Conservation (phyloP, 495 filamentous ascomycete species). For the Zalerion maritima region DNA sequence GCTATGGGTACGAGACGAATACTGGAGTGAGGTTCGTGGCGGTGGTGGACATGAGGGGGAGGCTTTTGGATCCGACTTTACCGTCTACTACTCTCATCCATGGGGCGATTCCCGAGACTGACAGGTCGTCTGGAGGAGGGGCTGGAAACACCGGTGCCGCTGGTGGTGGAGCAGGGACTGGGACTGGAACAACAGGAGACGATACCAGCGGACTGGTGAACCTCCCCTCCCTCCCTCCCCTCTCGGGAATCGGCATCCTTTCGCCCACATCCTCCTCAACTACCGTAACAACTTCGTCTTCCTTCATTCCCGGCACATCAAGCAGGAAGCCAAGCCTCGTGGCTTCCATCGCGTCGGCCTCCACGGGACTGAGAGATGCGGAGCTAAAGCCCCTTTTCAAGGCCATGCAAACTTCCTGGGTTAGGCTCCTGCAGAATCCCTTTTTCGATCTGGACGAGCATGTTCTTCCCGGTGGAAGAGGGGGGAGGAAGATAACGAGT, state of each 20-base stretch:
- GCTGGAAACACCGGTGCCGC: conserved; percentile 8
- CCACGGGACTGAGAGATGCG: conserved; percentile 52
- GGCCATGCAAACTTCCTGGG: conserved; percentile 82
- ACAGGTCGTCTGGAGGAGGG: too few species aligned
- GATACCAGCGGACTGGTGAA: conserved; percentile 9
- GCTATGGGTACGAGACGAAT: conserved; percentile 95
- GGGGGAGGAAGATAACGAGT: conserved; percentile 61
- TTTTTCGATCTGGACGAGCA: conserved; percentile 89
- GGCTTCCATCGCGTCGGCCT: conserved; percentile 12
- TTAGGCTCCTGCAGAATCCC: conserved; percentile 78
- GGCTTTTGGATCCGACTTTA: conserved; percentile 23
- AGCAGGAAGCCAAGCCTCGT: too few species aligned
- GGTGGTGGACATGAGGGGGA: conserved; percentile 73
- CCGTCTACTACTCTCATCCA: too few species aligned
- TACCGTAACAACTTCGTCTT: too few species aligned
- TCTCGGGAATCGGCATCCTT: too few species aligned
- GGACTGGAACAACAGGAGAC: conserved; percentile 3
- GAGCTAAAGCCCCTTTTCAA: conserved; percentile 78
- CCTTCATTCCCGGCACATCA: too few species aligned
- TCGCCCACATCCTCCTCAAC: too few species aligned
- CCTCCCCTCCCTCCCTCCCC: too few species aligned
- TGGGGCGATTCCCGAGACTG: too few species aligned
- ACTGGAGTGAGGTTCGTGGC: conserved; percentile 82
- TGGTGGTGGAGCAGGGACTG: conserved; percentile 11
- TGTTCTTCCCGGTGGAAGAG: conserved; percentile 34